Evolutionary conservation across 2,329 filamentous ascomycete species (phyloP), one percentile per base, ranked within the genome.

Genomic region (Albifimbria verrucaria): DNA sequence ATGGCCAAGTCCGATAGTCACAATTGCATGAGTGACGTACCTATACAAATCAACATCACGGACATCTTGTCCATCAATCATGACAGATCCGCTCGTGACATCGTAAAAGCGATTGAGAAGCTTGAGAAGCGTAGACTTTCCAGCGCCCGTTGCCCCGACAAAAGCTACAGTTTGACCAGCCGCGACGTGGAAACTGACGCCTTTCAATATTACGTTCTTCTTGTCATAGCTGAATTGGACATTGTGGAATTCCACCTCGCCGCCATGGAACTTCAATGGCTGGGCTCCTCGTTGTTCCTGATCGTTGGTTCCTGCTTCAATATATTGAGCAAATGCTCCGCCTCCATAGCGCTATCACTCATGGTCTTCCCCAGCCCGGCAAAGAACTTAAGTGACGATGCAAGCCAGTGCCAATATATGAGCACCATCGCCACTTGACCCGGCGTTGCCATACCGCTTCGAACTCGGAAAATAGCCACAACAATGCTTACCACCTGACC

Each of bases 331-430:
- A 85, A 72, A 21, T 79, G 74, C 62, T 85, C 80, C 7, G n/a
- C 81, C 52, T 83, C 75, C 44, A 85, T 79, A 28, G 85, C 72
- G 52, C 82, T 77, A 55, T 77, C 75, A 52, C 80, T 81, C 56
- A 85, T 76, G 48, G 69, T 78, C 61, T 80, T 81, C 7, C 82
- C 80, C 23, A 85, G 68, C 18, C 72, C 71, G 7, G 81, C 78
- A 63, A 91, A 90, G 68, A 88, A 90, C 58, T 85, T 85, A 50
- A 91, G 76, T 2, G 88, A 88, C 2, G 81, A 79, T 44, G 87
- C 87, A 36, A 91, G 76, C 63, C 90, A 87, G 18, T 81, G 80
- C 86, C 89, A 89, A 67, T 90, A 91, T 50, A 86, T 87, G 55
- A 90, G 71, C 17, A 91, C 74, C 70, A 86, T 83, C 52, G 88